Evolutionary conservation across 345 rosid species (phyloP).

Genomic region (Theobroma cacao): DNA sequence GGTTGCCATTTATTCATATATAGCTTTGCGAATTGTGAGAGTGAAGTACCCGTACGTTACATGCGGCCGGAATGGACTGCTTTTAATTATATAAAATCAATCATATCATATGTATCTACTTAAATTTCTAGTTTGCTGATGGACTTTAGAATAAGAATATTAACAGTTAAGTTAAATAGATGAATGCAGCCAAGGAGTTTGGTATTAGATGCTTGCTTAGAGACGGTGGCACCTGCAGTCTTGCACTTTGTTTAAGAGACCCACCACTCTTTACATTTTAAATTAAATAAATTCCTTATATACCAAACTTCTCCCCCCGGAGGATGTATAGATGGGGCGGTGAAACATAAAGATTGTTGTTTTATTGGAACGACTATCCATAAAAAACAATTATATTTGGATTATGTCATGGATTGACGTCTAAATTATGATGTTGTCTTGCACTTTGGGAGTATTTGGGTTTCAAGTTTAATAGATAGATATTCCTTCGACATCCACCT

Average conservation of each 20-base stretch:
- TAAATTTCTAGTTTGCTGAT: neutral
- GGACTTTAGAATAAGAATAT: conserved; percentile 1
- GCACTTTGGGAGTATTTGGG: too few relatives aligned
- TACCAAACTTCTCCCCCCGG: too few relatives aligned
- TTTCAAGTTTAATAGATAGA: too few relatives aligned
- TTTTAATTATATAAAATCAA: neutral
- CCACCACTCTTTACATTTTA: neutral
- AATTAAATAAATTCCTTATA: neutral
- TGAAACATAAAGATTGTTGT: neutral
- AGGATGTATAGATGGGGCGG: too few relatives aligned
- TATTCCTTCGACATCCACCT: too few relatives aligned
- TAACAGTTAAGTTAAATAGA: neutral
- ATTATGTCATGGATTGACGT: neutral
- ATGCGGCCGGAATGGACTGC: neutral
- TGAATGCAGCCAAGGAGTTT: neutral
- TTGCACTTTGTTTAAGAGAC: neutral
- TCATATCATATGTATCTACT: neutral
- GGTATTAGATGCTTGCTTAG: conserved; percentile 2
- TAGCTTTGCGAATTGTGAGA: neutral
- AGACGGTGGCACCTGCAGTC: neutral
- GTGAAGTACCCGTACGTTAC: neutral
- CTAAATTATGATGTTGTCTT: neutral
- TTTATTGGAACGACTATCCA: neutral
- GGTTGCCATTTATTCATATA: neutral
- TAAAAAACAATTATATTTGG: neutral